Evolutionary conservation across 2,329 filamentous ascomycete genomes (phyloP).

Genomic region (Trichoderma aggressivum): DNA sequence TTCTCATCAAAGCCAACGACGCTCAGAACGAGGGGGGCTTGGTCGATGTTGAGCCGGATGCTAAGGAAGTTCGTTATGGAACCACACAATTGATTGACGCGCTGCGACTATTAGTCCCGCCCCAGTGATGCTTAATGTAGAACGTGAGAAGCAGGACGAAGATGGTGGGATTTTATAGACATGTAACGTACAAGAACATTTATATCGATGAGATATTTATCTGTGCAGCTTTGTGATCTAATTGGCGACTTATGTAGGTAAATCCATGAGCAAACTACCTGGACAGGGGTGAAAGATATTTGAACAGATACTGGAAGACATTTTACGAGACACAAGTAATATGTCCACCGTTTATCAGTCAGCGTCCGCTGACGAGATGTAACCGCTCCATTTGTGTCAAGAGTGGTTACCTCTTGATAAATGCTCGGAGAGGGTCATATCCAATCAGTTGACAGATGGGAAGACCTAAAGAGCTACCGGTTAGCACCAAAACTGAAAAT

Average conservation of each 20-base stretch:
- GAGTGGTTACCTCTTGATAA: not conserved
- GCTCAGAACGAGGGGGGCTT: not conserved
- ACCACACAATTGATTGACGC: not conserved
- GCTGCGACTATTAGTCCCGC: not conserved
- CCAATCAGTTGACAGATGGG: not conserved
- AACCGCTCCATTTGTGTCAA: not conserved
- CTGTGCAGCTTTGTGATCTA: too few relatives aligned
- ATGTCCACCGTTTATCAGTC: not conserved
- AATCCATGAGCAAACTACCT: not conserved
- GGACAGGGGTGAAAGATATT: too few relatives aligned
- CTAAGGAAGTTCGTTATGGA: not conserved
- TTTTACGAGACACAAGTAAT: not conserved
- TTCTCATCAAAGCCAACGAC: not conserved
- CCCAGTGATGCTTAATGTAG: not conserved
- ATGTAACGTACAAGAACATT: not conserved
- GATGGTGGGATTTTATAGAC: not conserved
- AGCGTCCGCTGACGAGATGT: not conserved
- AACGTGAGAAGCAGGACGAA: not conserved
- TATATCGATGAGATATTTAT: not conserved
- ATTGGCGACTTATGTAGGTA: not conserved
- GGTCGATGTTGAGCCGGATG: not conserved
- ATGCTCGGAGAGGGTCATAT: not conserved
- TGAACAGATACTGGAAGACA: not conserved
- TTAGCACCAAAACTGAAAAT: not conserved
- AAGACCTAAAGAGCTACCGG: not conserved